Conservation (phyloP, 2,329 filamentous ascomycete genomes). For the Botryotinia convoluta region DNA sequence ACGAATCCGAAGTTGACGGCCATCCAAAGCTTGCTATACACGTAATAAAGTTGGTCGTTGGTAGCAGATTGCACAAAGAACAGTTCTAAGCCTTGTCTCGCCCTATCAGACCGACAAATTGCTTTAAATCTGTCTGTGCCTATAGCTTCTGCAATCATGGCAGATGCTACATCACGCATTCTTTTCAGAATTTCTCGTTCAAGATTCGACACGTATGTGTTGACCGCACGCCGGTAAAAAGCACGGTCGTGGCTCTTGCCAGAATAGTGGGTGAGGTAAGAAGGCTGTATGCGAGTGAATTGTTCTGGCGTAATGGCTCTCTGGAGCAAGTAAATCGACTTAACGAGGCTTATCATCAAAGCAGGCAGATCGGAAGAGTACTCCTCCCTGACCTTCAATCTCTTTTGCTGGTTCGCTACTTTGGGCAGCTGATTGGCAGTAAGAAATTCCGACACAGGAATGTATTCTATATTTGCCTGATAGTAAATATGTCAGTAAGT, state of each 20-base stretch:
- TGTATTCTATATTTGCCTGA: background rate
- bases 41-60: background rate
- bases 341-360: accelerated
- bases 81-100: background rate
- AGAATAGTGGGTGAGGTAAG: background rate
- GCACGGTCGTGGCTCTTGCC: background rate
- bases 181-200: background rate
- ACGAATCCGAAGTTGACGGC: background rate
- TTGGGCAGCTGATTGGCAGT: background rate
- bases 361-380: background rate
- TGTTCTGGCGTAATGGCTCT: accelerated
- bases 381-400: background rate
- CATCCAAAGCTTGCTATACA: background rate
- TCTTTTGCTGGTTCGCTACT: background rate
- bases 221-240: background rate
- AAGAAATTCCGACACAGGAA: accelerated
- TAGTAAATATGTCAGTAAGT: background rate
- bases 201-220: background rate
- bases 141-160: background rate
- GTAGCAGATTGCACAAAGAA: background rate
- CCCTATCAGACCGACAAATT: background rate
- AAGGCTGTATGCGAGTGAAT: accelerated
- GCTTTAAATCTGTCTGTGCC: background rate
- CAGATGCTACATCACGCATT: accelerated
- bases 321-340: background rate